Evolutionary conservation across 2,329 filamentous ascomycete species (phyloP).

Genomic region (Fusarium buharicum): DNA sequence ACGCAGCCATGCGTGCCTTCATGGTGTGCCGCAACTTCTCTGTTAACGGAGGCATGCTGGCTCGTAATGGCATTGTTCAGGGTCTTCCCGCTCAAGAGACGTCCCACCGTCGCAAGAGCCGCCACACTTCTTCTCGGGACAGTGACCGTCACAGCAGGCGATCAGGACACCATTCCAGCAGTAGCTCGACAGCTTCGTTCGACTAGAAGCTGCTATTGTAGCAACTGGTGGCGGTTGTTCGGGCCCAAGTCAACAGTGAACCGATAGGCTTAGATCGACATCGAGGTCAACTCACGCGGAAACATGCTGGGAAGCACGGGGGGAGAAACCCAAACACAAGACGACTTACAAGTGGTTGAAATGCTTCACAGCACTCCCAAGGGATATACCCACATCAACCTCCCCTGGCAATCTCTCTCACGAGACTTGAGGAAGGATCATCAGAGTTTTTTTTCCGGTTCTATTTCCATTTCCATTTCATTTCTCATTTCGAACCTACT

Average conservation of each 20-base stretch:
- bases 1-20: conserved; percentile 94
- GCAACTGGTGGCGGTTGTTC: conserved; percentile 8
- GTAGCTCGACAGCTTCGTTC: conserved; percentile 69
- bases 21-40: conserved; percentile 99
- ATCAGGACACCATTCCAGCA: conserved; percentile 69
- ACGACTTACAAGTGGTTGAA: conserved; percentile 51
- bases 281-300: conserved; percentile 20
- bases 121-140: conserved; percentile 61
- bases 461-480: neutral
- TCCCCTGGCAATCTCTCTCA: conserved; percentile 44
- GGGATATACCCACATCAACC: conserved; percentile 46
- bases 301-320: conserved; percentile 25
- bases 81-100: conserved; percentile 67
- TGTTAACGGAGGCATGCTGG: conserved; percentile 92
- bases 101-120: conserved; percentile 62
- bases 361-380: conserved; percentile 53
- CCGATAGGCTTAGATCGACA: conserved; percentile 32
- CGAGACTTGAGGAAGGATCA: conserved; percentile 35
- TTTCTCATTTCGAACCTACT: conserved; percentile 7
- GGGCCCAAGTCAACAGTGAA: conserved; percentile 16
- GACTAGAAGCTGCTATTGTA: conserved; percentile 54
- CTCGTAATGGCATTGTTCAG: conserved; percentile 74
- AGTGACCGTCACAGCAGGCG: conserved; percentile 59
- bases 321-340: conserved; percentile 36
- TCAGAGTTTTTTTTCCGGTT: conserved; percentile 13